These are phyloP conservation scores for Conoideocrella luteorostrata DNA, from an alignment of 2,329 filamentous ascomycete genomes.

Conservation along the genomic window DNA sequence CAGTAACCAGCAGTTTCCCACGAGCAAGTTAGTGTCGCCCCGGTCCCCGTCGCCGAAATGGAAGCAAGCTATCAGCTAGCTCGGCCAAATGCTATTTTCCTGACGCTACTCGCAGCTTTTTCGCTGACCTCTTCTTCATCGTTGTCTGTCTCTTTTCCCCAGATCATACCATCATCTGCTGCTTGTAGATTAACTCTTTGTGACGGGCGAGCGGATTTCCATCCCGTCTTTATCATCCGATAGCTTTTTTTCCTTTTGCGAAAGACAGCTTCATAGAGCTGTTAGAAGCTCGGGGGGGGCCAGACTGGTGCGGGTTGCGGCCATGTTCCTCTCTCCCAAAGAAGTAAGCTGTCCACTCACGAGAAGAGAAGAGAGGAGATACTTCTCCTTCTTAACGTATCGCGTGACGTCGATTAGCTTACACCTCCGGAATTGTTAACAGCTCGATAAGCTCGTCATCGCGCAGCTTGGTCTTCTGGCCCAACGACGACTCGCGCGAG, in stretches of 20 bases:
- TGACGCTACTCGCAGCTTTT: background rate
- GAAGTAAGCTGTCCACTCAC: conserved; percentile 4
- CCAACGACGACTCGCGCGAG: conserved; percentile 79
- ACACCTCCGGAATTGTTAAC: conserved; percentile 3
- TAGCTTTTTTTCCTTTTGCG: background rate
- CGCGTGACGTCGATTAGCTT: no score
- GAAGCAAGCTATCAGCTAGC: background rate
- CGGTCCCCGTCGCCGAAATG: background rate
- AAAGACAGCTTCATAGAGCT: background rate
- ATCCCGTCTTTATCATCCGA: no score
- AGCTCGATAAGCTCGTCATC: conserved; percentile 96
- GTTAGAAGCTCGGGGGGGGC: background rate
- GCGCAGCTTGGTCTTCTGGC: conserved; percentile 83
- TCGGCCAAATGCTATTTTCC: background rate
- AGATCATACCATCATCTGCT: no score
- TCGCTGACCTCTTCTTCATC: background rate
- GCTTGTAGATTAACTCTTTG: background rate
- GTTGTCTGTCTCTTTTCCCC: background rate
- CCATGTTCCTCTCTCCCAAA: conserved; percentile 6
- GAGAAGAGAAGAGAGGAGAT: no score
- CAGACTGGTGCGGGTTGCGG: no score
- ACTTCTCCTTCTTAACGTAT: no score
- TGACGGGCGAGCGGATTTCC: background rate
- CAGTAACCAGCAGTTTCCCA: no score
- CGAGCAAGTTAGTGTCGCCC: background rate